phyloP scores from a whole-genome alignment of 768 basidiomycete species.

The Exidia glandulosa region DNA sequence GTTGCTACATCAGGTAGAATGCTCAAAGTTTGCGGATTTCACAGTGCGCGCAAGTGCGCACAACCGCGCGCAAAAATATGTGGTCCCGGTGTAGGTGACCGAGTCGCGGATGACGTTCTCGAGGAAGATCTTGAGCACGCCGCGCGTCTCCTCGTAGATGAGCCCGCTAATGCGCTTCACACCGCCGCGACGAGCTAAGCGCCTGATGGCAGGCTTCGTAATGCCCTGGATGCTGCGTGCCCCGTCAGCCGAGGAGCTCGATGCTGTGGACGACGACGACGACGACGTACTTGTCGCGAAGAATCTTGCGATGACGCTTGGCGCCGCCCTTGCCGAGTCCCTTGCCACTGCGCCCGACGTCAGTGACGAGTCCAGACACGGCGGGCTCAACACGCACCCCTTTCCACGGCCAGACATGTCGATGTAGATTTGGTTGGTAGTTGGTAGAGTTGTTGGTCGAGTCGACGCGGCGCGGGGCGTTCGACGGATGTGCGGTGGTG shows the following conservation, averaged over 20 bases:
- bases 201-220: constrained; percentile 67
- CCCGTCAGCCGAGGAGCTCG: no score
- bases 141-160: constrained; percentile 93
- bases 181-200: constrained; percentile 57
- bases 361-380: neutral
- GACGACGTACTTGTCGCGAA: constrained; percentile 70
- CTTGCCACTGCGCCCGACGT: constrained; percentile 21
- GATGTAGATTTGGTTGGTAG: constrained; percentile 5
- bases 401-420: constrained; percentile 72
- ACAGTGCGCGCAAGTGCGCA: no score
- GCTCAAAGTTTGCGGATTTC: no score
- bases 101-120: constrained; percentile 60
- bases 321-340: constrained; percentile 73
- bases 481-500: neutral
- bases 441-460: neutral
- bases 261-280: no score
- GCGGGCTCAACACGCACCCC: constrained; percentile 20
- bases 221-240: constrained; percentile 74
- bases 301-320: constrained; percentile 72
- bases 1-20: no score
- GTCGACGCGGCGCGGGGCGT: no score
- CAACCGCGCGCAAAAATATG: no score
- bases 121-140: constrained; percentile 90
- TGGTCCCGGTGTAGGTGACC: no score
- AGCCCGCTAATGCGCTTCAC: constrained; percentile 92